A percentile compares a stretch with the other conserved stretches of the same genome.
Conservation (phyloP, 2,329 filamentous ascomycete species). For the Sporothrix mexicana region DNA sequence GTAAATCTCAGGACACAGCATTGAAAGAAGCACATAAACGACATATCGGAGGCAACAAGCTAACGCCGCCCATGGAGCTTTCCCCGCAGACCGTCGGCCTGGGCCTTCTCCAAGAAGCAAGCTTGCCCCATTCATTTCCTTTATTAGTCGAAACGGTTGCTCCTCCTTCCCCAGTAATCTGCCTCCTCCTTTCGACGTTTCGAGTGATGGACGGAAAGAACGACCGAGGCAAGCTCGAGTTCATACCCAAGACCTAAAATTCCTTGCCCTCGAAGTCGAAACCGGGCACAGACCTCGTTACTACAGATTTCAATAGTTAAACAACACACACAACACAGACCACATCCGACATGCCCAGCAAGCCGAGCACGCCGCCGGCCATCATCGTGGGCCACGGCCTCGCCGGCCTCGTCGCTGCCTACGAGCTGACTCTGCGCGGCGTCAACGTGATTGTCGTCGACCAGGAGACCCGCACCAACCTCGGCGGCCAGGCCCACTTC, state of each 20-base stretch:
- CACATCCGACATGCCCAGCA: conserved; percentile 6
- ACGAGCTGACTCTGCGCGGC: conserved; percentile 58
- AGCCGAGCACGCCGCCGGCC: conserved; percentile 47
- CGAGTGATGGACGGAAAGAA: not conserved
- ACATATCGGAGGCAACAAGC: not conserved
- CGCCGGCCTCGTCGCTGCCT: conserved; percentile 65
- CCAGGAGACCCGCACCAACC: conserved; percentile 61
- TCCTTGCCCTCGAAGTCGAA: not conserved
- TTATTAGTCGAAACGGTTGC: not conserved
- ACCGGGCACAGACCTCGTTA: not conserved
- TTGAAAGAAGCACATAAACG: not conserved
- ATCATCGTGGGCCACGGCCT: conserved; percentile 64
- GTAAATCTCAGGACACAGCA: not conserved
- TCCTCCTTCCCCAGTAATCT: conserved; percentile 10
- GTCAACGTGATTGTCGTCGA: conserved; percentile 61
- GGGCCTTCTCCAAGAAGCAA: conserved; percentile 8
- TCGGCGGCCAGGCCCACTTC: conserved; percentile 69
- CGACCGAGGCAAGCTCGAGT: not conserved
- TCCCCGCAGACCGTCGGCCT: conserved; percentile 10
- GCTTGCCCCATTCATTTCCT: not conserved
- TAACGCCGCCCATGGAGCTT: not conserved
- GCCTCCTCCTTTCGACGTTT: not conserved
- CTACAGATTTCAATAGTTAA: not conserved
- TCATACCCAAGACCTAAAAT: not conserved
- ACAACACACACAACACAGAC: not conserved